Percentiles rank a stretch among this genome's conserved stretches.
These are phyloP conservation scores for Canna indica DNA, from an alignment of 176 grass and related monocot species.

Conservation along the genomic window DNA sequence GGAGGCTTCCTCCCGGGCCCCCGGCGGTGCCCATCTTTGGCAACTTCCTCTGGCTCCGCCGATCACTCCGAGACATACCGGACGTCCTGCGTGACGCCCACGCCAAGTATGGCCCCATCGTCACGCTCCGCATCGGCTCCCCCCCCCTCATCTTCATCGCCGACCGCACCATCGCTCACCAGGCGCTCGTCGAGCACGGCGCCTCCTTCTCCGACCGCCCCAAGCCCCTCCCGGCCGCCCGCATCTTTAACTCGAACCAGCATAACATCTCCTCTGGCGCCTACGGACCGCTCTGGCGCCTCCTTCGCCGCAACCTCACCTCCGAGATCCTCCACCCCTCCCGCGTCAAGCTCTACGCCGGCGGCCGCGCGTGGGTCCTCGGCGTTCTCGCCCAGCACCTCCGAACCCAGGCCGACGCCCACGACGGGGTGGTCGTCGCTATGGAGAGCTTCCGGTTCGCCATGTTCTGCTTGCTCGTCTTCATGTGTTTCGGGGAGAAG, in stretches of 20 bases:
- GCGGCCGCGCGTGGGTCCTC: slow-evolving; percentile 7
- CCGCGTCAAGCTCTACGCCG: background rate
- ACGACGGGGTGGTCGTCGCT: background rate
- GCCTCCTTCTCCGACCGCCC: background rate
- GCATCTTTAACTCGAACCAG: background rate
- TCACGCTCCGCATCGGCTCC: background rate
- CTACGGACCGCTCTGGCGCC: background rate
- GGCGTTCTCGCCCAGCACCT: background rate
- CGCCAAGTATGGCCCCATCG: slow-evolving; percentile 1
- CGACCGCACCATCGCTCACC: background rate
- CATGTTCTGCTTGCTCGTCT: background rate
- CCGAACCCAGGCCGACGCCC: background rate
- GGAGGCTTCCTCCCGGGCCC: background rate
- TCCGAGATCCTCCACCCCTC: slow-evolving; percentile 3
- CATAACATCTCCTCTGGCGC: background rate
- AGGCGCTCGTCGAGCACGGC: background rate
- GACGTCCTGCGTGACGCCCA: background rate
- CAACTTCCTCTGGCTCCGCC: background rate
- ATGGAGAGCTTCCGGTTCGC: background rate
- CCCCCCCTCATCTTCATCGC: background rate
- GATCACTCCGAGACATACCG: background rate
- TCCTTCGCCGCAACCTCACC: slow-evolving; percentile 6
- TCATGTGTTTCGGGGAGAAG: slow-evolving; percentile 7
- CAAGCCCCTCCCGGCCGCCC: background rate
- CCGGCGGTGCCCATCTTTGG: background rate